Conservation (phyloP, 139 green algal species). For the Ettlia oleoabundans region DNA sequence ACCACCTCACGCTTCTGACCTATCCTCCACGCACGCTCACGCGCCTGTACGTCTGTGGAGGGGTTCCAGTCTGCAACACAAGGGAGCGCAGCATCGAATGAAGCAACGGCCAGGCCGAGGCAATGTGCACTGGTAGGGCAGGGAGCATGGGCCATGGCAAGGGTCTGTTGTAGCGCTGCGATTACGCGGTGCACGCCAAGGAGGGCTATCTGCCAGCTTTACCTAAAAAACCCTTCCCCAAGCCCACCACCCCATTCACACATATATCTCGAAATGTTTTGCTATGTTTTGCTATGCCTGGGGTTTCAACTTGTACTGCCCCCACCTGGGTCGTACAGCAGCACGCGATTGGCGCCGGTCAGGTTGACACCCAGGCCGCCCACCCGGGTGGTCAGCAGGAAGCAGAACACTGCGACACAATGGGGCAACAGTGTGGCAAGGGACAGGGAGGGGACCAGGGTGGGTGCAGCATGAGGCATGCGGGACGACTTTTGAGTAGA, state of each 20-base stretch:
- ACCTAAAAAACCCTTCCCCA: background rate
- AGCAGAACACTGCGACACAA: slow-evolving; percentile 71
- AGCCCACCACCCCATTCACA: background rate
- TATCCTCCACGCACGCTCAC: slow-evolving; percentile 97
- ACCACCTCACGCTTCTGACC: slow-evolving; percentile 92
- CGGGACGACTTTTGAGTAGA: too few relatives aligned
- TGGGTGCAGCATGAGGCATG: background rate
- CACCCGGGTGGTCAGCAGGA: slow-evolving; percentile 97
- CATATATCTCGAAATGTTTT: background rate
- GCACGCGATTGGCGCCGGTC: slow-evolving; percentile 90
- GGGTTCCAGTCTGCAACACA: slow-evolving; percentile 93
- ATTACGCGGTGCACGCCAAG: too few relatives aligned
- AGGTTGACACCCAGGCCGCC: slow-evolving; percentile 98
- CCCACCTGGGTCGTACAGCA: slow-evolving; percentile 94
- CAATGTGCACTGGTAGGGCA: too few relatives aligned
- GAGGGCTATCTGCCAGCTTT: too few relatives aligned
- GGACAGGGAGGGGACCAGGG: background rate
- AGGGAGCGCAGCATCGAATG: background rate
- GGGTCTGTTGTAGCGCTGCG: too few relatives aligned
- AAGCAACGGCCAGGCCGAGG: too few relatives aligned
- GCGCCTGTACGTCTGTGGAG: slow-evolving; percentile 87
- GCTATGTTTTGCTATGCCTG: too few relatives aligned
- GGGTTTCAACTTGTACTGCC: too few relatives aligned
- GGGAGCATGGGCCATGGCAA: too few relatives aligned
- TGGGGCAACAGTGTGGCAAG: too few relatives aligned